Evolutionary conservation across 768 basidiomycete genomes (phyloP), one percentile per base, ranked within the genome.

Genomic region (Auricularia heimuer): DNA sequence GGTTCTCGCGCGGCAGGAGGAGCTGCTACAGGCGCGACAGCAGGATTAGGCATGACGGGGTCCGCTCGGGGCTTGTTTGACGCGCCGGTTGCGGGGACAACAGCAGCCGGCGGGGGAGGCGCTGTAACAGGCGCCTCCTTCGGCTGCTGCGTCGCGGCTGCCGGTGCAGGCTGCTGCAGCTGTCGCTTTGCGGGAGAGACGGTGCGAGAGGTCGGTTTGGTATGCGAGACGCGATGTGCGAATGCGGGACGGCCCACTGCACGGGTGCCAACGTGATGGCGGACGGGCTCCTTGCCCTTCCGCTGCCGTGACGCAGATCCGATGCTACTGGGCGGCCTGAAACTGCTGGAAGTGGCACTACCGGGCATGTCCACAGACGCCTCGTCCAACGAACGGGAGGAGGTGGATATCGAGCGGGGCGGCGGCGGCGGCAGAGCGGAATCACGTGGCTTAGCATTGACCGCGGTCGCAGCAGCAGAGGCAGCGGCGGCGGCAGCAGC

Each of bases 11-110:
- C 21, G 56, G 29, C 35, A n/a, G 33, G 24, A 29, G 21, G 37
- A 37, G 63, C 65, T 45, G 44, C 61, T 33, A 24, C 60, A 34
- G 64, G 34, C 37, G 39, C 56, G 29, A 54, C 35, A 35, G 56
- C 54, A 61, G 64, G 64, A 34, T 58, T 33, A 35, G 64, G 64
- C 35, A 36, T 60, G 21, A 42, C 54, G 54, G 54, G 63, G 7
- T 51, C 51, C 36, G 47, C 21, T 16, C 47, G 56, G 12, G 56
- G 56, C 10, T 60, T 60, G 29, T 33, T 60, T 60, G 56, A 60
- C 56, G 47, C 24, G 56, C 29, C 56, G 29, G 29, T 14, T 60
- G 56, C 24, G 24, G 56, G 56, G 21, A 14, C 56, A 51, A 51
- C 47, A 18, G 47, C 47, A 18, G 47, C 47, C 47, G 47, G 47